Evolutionary conservation across 106 monocot species (phyloP).

Genomic region (Platanthera zijinensis): DNA sequence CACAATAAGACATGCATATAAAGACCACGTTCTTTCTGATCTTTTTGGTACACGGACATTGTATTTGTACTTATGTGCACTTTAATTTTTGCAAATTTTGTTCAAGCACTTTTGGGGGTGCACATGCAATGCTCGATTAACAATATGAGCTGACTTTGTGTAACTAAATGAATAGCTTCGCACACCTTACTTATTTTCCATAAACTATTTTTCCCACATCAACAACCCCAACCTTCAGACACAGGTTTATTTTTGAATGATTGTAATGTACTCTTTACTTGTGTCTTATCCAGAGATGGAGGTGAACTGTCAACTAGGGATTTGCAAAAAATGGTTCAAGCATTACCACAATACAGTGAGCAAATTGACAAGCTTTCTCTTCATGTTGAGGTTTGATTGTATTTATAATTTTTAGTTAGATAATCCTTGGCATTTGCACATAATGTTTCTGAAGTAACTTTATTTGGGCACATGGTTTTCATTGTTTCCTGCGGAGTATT

Average conservation of each 20-base stretch:
- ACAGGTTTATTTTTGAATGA: not conserved
- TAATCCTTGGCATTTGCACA: not conserved
- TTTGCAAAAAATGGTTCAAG: conserved; percentile 97
- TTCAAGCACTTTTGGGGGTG: not conserved
- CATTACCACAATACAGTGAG: conserved; percentile 91
- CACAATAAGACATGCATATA: not conserved
- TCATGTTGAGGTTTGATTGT: conserved; percentile 74
- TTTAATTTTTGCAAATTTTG: not conserved
- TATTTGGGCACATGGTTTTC: not conserved
- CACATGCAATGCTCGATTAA: not conserved
- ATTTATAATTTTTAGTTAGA: not conserved
- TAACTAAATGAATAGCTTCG: not conserved
- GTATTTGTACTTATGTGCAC: not conserved
- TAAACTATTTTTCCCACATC: not conserved
- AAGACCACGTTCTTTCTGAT: not conserved
- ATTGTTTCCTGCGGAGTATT: not conserved
- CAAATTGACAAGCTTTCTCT: conserved; percentile 97
- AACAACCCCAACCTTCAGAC: not conserved
- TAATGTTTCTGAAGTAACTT: not conserved
- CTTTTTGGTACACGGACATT: not conserved
- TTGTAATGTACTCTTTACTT: not conserved
- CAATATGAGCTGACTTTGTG: not conserved
- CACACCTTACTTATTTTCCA: not conserved
- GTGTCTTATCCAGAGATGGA: conserved; percentile 36
- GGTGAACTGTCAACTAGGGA: conserved; percentile 87